A percentile compares a stretch with the other conserved stretches of the same genome.
These are phyloP conservation scores for Catharanthus roseus DNA, from an alignment of 257 asterid species.

Conservation along the genomic window DNA sequence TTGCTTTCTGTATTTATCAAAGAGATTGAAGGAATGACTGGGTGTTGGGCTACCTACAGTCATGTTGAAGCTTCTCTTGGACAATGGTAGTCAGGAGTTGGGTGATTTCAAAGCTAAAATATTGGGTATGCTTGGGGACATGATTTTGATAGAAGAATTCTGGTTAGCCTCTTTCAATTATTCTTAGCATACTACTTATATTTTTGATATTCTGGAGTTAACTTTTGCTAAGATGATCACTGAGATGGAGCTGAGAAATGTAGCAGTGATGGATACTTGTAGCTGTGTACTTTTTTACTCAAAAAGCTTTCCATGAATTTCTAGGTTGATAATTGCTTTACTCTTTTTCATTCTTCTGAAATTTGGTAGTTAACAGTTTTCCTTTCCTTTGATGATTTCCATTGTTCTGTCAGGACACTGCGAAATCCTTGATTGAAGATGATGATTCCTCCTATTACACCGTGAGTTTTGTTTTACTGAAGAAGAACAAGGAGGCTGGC, in stretches of 20 bases:
- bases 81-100: constrained; percentile 81
- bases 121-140: constrained; percentile 90
- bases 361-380: background rate
- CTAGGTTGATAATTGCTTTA: background rate
- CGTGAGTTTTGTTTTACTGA: constrained; percentile 79
- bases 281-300: background rate
- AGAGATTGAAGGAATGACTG: constrained; percentile 97
- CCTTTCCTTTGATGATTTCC: constrained; percentile 6
- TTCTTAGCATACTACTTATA: background rate
- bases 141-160: constrained; percentile 87
- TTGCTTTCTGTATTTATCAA: constrained; percentile 61
- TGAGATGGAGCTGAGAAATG: background rate
- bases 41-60: constrained; percentile 76
- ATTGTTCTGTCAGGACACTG: constrained; percentile 68
- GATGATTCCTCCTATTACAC: constrained; percentile 86
- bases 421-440: constrained; percentile 84
- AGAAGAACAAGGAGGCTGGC: constrained; percentile 95
- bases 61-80: constrained; percentile 89
- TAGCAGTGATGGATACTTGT: background rate
- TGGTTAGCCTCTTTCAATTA: constrained; percentile 42
- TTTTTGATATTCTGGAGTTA: background rate
- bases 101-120: constrained; percentile 88
- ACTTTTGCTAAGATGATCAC: background rate
- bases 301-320: background rate
- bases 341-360: background rate